A percentile compares a stretch with the other conserved stretches of the same genome.
Conservation (phyloP, 2,329 filamentous ascomycete genomes). For the Thermoascus crustaceus region DNA sequence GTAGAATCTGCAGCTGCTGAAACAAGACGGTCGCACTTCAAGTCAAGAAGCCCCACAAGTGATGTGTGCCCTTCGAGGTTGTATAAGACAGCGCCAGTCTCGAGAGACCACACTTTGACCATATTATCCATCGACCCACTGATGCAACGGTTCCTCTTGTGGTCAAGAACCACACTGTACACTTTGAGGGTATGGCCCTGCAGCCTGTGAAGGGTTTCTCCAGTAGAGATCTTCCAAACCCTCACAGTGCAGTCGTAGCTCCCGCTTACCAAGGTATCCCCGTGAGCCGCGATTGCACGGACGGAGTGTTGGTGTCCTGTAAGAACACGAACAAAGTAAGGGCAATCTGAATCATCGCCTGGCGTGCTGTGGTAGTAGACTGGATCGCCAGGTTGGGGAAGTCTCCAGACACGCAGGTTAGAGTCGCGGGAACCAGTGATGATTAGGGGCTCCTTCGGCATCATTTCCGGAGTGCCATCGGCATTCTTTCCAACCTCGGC, state of each 20-base stretch:
- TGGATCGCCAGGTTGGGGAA: constrained; percentile 71
- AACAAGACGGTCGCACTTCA: constrained; percentile 82
- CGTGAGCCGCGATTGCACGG: constrained; percentile 87
- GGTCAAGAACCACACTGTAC: constrained; percentile 92
- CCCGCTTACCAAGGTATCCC: constrained; percentile 91
- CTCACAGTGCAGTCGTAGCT: constrained; percentile 94
- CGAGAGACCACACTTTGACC: constrained; percentile 95
- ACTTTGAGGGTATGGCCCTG: constrained; percentile 88
- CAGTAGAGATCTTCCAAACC: constrained; percentile 96
- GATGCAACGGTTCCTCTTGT: constrained; percentile 86
- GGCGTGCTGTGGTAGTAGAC: constrained; percentile 71
- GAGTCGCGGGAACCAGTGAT: constrained; percentile 96
- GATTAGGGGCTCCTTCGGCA: constrained; percentile 89
- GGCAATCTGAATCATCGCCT: constrained; percentile 71
- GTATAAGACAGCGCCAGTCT: constrained; percentile 74
- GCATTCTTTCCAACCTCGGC: constrained; percentile 63
- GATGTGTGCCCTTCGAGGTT: constrained; percentile 89
- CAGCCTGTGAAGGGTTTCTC: constrained; percentile 74
- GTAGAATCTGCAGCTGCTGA: constrained; percentile 95
- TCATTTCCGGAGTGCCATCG: constrained; percentile 71
- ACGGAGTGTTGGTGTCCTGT: constrained; percentile 88
- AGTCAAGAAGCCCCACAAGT: constrained; percentile 82
- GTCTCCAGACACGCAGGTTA: constrained; percentile 85
- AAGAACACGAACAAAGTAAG: constrained; percentile 85
- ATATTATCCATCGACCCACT: constrained; percentile 97